Evolutionary conservation across 495 filamentous ascomycete species (phyloP), one percentile per base, ranked within the genome.

Genomic region (Xylona heveae): DNA sequence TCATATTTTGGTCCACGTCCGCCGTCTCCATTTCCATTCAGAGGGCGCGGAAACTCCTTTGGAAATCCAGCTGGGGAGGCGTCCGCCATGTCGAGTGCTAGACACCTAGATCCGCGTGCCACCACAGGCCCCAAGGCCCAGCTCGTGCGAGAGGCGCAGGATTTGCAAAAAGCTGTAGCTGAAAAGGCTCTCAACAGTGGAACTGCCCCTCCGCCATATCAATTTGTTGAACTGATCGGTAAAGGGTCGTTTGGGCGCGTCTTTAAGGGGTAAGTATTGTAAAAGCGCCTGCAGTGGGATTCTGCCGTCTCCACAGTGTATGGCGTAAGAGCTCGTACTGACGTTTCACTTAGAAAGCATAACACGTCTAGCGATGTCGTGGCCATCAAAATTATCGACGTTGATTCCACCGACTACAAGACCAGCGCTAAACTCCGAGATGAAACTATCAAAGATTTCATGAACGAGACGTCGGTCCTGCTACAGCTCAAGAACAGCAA

Each of bases 231-330:
- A 49, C 55, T 95, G 35, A 85, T 93, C 37, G 88, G 88, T 13
- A 95, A 94, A 51, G 88, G 88, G n/a, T 73, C 74, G 3, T 95
- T 81, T 53, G 90, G 88, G 12, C 72, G 84, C 22, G 88, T 97
- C 6, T 97, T 84, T 61, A 92, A 88, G 51, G 80, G 68, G 64
- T 65, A 48, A 40, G 51, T 48, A n/a, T 5, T n/a, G n/a, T n/a
- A n/a, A n/a, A n/a, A n/a, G n/a, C n/a, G n/a, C n/a, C n/a, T n/a
- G n/a, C n/a, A n/a, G n/a, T n/a, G n/a, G n/a, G n/a, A n/a, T n/a
- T n/a, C 13, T 38, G 17, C 5, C 20, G 22, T n/a, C 8, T 29
- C 9, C 13, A 6, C 7, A 5, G 17, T 37, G 4, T 13, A 27
- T 26, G 15, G 8, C 14, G 9, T 10, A 8, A 10, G 3, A 30